These are phyloP conservation scores for Heliamphora pulchella DNA, from an alignment of 179 eudicot species.

Conservation along the genomic window DNA sequence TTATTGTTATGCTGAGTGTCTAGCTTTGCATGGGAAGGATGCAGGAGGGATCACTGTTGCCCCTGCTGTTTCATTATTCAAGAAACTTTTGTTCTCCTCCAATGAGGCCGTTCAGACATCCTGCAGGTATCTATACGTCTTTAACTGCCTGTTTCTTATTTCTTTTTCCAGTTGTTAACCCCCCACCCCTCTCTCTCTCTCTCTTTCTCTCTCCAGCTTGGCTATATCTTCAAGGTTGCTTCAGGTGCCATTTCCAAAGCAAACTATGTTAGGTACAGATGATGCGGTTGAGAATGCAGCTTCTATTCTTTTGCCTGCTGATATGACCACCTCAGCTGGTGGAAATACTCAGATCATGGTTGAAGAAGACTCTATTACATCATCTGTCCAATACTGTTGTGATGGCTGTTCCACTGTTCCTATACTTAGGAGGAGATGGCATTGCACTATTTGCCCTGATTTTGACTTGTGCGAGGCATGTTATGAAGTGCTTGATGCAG, in stretches of 20 bases:
- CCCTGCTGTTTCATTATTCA: slow-evolving; percentile 76
- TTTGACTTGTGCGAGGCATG: slow-evolving; percentile 99
- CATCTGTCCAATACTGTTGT: slow-evolving; percentile 98
- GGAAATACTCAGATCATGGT: slow-evolving; percentile 77
- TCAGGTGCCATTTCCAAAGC: slow-evolving; percentile 99
- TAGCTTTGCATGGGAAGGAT: slow-evolving; percentile 81
- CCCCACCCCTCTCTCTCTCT: neutral
- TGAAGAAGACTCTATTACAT: slow-evolving; percentile 92
- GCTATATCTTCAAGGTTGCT: slow-evolving; percentile 98
- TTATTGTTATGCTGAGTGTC: slow-evolving; percentile 96
- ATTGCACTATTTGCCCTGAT: slow-evolving; percentile 96
- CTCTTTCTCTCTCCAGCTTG: slow-evolving; percentile 39
- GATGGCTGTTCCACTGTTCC: slow-evolving; percentile 99
- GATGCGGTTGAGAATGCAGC: slow-evolving; percentile 61
- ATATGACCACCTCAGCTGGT: slow-evolving; percentile 42
- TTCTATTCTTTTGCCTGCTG: slow-evolving; percentile 45
- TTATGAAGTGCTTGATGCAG: slow-evolving; percentile 87
- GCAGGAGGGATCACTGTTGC: slow-evolving; percentile 54
- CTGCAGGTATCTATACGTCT: slow-evolving; percentile 63
- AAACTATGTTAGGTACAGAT: slow-evolving; percentile 86
- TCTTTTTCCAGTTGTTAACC: slow-evolving; percentile 13
- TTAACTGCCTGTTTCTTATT: slow-evolving; percentile 1
- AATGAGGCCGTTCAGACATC: slow-evolving; percentile 98
- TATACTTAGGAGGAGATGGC: slow-evolving; percentile 91
- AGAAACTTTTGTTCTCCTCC: slow-evolving; percentile 67